These are phyloP conservation scores for Scutellaria galericulata DNA, from an alignment of 257 asterid genomes.

Conservation along the genomic window DNA sequence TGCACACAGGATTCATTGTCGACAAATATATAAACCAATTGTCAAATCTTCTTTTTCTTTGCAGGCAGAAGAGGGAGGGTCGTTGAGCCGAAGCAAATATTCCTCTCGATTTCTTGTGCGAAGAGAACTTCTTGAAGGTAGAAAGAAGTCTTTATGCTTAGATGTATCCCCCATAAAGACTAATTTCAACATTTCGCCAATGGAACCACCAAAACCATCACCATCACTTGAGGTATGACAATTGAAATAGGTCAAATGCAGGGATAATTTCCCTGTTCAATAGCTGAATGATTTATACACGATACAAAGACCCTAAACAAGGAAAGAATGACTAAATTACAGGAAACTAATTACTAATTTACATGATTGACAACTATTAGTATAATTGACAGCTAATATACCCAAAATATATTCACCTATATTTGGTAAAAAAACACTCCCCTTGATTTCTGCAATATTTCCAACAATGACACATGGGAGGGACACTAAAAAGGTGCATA, in stretches of 20 bases:
- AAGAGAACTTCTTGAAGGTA: conserved; percentile 42
- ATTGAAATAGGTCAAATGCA: no score
- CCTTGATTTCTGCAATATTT: no score
- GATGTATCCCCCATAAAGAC: conserved; percentile 27
- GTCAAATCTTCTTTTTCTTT: conserved; percentile 21
- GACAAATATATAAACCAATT: not conserved
- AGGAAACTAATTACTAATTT: no score
- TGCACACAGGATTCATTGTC: no score
- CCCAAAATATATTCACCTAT: no score
- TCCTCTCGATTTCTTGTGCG: conserved; percentile 41
- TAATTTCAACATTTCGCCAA: conserved; percentile 20
- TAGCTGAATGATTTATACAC: no score
- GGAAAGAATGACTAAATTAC: no score
- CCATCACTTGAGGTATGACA: conserved; percentile 35
- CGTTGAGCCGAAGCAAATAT: conserved; percentile 44
- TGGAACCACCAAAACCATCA: conserved; percentile 21
- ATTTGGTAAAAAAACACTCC: no score
- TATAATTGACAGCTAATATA: no score
- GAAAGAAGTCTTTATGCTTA: conserved; percentile 37
- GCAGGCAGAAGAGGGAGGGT: conserved; percentile 43
- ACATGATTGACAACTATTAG: no score
- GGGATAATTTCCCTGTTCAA: no score
- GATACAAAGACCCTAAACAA: no score
- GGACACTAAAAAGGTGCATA: conserved; percentile 18
- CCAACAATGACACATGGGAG: conserved; percentile 15